Percentiles rank a stretch among this genome's conserved stretches.
Evolutionary conservation across 352 stramenopile species (phyloP).

Genomic region (Phytophthora pini): DNA sequence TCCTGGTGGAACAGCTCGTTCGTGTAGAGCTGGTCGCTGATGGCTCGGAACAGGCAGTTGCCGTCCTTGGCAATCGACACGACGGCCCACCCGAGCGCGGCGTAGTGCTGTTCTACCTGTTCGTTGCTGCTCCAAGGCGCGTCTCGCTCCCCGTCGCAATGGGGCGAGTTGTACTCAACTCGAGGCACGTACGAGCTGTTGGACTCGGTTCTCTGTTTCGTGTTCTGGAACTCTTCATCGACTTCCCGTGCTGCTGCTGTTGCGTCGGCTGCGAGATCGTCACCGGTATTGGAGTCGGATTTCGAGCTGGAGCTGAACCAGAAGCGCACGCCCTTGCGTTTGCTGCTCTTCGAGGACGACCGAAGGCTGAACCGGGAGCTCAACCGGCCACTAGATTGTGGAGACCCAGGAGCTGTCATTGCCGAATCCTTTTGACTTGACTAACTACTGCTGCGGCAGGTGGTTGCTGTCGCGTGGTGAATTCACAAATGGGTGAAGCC

Average conservation of each 20-base stretch:
- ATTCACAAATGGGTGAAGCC: slow-evolving; percentile 27
- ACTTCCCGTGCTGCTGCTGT: slow-evolving; percentile 16
- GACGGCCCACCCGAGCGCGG: slow-evolving; percentile 39
- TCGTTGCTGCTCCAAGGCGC: slow-evolving; percentile 44
- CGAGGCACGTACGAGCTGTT: slow-evolving; percentile 14
- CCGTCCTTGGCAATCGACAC: slow-evolving; percentile 43
- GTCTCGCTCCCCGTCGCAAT: slow-evolving; percentile 18
- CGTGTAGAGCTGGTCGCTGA: slow-evolving; percentile 66
- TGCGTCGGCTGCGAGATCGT: slow-evolving; percentile 16
- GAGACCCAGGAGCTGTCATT: slow-evolving; percentile 21
- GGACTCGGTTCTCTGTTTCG: slow-evolving; percentile 11
- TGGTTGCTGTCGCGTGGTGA: slow-evolving; percentile 11
- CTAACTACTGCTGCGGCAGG: not conserved
- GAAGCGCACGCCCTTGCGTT: slow-evolving; percentile 28
- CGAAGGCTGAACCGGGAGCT: slow-evolving; percentile 28
- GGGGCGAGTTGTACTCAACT: slow-evolving; percentile 24
- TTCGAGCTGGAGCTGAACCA: slow-evolving; percentile 35
- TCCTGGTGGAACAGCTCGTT: slow-evolving; percentile 51
- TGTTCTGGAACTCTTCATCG: slow-evolving; percentile 16
- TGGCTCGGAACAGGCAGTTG: slow-evolving; percentile 65
- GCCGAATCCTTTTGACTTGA: not conserved
- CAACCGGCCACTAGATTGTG: not conserved
- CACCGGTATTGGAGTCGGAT: not conserved
- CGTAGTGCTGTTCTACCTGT: slow-evolving; percentile 51
- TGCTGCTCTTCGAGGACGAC: slow-evolving; percentile 21